These are phyloP conservation scores for Ceratobasidium sp. DNA, from an alignment of 1,284 basidiomycete genomes.

Conservation along the genomic window DNA sequence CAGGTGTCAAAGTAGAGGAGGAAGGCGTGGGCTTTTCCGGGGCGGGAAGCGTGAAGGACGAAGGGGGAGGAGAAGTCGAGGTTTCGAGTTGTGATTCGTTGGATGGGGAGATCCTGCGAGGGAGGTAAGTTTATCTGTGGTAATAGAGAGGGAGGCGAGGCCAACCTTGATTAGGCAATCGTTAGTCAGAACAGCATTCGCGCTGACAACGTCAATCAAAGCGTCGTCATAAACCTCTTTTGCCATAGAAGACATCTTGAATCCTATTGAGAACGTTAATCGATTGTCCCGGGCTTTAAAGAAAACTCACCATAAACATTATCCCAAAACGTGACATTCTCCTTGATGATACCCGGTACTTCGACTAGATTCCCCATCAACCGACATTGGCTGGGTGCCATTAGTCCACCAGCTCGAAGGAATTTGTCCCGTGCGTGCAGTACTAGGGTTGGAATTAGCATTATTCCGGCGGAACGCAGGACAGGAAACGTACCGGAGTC, in stretches of 20 bases:
- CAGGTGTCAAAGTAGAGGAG: slow-evolving; percentile 96
- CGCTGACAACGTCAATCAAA: slow-evolving; percentile 82
- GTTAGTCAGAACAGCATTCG: slow-evolving; percentile 77
- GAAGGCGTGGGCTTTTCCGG: slow-evolving; percentile 81
- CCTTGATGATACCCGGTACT: slow-evolving; percentile 80
- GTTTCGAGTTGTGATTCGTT: slow-evolving; percentile 73
- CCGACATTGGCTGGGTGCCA: slow-evolving; percentile 92
- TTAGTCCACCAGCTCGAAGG: slow-evolving; percentile 69
- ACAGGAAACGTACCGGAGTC: slow-evolving; percentile 72
- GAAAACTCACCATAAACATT: slow-evolving; percentile 83
- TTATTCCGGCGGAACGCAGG: too few species aligned
- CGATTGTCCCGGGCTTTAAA: too few species aligned
- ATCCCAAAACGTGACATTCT: slow-evolving; percentile 90
- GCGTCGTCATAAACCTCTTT: slow-evolving; percentile 81
- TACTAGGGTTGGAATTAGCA: neutral
- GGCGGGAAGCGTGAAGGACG: slow-evolving; percentile 72
- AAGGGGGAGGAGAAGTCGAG: slow-evolving; percentile 87
- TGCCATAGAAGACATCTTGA: slow-evolving; percentile 86
- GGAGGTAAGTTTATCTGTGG: neutral
- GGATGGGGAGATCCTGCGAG: slow-evolving; percentile 78
- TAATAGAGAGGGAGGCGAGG: neutral
- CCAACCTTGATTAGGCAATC: slow-evolving; percentile 78
- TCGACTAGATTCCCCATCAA: slow-evolving; percentile 89
- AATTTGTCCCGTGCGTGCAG: slow-evolving; percentile 37
- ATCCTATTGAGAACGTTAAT: too few species aligned